Evolutionary conservation across 2,329 filamentous ascomycete species (phyloP), one percentile per base, ranked within the genome.

Genomic region (Exutisphaerella laricina): DNA sequence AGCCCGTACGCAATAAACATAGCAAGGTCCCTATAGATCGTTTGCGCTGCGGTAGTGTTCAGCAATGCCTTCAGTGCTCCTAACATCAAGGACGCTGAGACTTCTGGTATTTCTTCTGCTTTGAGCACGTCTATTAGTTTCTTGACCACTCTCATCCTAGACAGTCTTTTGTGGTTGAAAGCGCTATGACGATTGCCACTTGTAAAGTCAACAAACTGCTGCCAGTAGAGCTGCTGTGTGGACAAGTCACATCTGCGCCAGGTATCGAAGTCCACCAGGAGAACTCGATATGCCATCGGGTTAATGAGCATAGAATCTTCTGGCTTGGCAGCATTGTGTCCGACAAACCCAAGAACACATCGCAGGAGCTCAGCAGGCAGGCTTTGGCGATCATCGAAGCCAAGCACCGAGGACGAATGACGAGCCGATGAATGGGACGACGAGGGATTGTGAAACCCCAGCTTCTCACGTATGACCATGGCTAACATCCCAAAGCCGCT

Each of bases 271-370:
- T 98, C 92, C 41, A 97, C 86, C 20, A 98, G 74, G 13, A 98
- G 72, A 23, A 95, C 83, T 33, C 92, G 82, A 65, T 97, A 98
- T 3, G 90, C 92, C 49, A 98, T 74, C 0, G 92, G 90, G 57
- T 98, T 98, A 54, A 94, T 85, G 60, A 98, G 94, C 56, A 96
- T 86, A 1, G 90, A 96, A 45, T 90, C 83, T 45, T 88, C 79
- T 1, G 88, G 86, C 23, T 81, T 75, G n/a, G 77, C 70, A 51
- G 84, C 81, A 48, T 89, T 82, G 64, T 94, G 97, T 3, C 92
- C 92, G 46, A 96, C 82, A 62, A 97, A 98, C 5, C 78, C 76
- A 13, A 98, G 74, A 3, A 95, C 79, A 17, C 90, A 70, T 44
- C 80, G 81, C 4, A 98, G 73, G 6, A 96, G 71, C 50, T 84